Conservation (phyloP, 208 protist genomes). For the Leishmania gerbilli region DNA sequence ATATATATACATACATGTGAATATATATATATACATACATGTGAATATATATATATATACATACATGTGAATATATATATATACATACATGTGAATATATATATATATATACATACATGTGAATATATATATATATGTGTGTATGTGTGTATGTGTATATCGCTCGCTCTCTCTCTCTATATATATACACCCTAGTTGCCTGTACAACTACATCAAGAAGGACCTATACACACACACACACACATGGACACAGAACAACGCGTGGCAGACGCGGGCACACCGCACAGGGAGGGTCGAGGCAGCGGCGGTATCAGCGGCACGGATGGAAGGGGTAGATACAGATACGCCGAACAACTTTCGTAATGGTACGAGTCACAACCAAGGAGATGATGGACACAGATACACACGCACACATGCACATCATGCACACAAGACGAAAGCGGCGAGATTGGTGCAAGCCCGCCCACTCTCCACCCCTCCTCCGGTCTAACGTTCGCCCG, state of each 20-base stretch:
- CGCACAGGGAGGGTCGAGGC: neutral
- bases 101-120: no score
- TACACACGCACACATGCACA: constrained; percentile 18
- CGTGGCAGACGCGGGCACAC: neutral
- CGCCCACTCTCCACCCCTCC: neutral
- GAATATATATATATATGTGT: no score
- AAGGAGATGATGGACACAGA: neutral
- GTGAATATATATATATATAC: no score
- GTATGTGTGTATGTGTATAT: no score
- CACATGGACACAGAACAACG: neutral
- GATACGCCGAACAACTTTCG: neutral
- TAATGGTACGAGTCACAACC: neutral
- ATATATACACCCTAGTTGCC: no score
- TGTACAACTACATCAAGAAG: no score
- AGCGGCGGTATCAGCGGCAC: neutral
- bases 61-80: no score
- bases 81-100: no score
- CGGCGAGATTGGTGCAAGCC: neutral
- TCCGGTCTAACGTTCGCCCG: neutral
- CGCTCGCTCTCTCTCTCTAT: no score
- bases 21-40: no score
- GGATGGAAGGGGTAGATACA: neutral
- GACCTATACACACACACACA: neutral
- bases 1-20: no score
- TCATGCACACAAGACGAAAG: neutral